A percentile compares a stretch with the other conserved stretches of the same genome.
Conservation (phyloP, 108 stramenopile genomes). For the Cyclostephanos invisitatus region DNA sequence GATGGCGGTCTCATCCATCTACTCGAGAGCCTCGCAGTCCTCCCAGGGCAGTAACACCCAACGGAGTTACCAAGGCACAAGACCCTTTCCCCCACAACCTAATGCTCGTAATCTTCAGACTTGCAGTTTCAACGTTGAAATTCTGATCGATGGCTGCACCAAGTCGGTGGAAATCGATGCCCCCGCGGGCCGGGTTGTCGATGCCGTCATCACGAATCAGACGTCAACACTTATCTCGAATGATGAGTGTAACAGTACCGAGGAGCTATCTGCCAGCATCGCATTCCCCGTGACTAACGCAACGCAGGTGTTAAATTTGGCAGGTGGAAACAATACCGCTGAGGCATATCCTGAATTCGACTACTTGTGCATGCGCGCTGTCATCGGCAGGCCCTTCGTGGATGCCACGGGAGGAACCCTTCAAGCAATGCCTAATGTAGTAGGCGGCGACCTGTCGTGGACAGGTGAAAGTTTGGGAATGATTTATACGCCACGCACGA, state of each 20-base stretch:
- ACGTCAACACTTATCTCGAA: constrained; percentile 6
- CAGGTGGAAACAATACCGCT: constrained; percentile 14
- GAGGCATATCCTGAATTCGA: constrained; percentile 7
- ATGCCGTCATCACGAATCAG: constrained; percentile 21
- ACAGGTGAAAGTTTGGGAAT: constrained; percentile 10
- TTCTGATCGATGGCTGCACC: constrained; percentile 42
- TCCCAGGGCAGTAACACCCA: constrained; percentile 2
- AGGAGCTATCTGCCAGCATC: constrained; percentile 24
- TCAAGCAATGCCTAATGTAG: constrained; percentile 31
- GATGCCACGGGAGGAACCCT: constrained; percentile 47
- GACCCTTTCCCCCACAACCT: constrained; percentile 4
- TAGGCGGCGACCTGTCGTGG: constrained; percentile 16
- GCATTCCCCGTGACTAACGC: constrained; percentile 15
- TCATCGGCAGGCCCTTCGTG: constrained; percentile 59
- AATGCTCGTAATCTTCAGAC: constrained; percentile 19
- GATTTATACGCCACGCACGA: neutral
- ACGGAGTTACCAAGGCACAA: neutral
- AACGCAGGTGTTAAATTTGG: constrained; percentile 7
- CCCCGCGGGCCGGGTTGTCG: constrained; percentile 35
- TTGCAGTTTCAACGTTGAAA: constrained; percentile 47
- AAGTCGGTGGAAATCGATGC: constrained; percentile 28
- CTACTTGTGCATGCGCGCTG: constrained; percentile 20
- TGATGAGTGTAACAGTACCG: constrained; percentile 18
- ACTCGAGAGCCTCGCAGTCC: constrained; percentile 7
- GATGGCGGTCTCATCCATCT: constrained; percentile 15